Conservation (phyloP, 371 early-diverging fungal species). For the Mortierella sp. region DNA sequence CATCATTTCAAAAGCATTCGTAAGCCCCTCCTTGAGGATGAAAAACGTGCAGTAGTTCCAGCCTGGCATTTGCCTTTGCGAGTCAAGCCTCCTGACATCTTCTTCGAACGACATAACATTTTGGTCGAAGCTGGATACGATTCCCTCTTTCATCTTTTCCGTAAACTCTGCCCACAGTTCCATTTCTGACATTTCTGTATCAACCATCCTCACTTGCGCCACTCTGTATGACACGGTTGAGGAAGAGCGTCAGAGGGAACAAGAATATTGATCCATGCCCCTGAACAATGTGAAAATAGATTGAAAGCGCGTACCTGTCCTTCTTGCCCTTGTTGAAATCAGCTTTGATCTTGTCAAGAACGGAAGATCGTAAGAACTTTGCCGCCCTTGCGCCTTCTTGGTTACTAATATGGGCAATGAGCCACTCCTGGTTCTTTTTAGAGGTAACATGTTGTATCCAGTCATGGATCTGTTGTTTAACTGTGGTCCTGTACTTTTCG, state of each 20-base stretch:
- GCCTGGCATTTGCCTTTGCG: slow-evolving; percentile 93
- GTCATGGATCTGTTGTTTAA: slow-evolving; percentile 79
- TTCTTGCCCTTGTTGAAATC: slow-evolving; percentile 86
- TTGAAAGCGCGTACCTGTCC: slow-evolving; percentile 61
- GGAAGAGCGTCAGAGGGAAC: background rate
- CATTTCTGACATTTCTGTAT: slow-evolving; percentile 67
- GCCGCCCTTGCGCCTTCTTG: slow-evolving; percentile 68
- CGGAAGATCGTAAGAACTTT: slow-evolving; percentile 77
- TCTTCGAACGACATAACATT: slow-evolving; percentile 86
- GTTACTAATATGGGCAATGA: slow-evolving; percentile 85
- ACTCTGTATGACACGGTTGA: slow-evolving; percentile 56
- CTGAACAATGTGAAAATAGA: too few relatives aligned
- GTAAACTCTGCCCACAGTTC: slow-evolving; percentile 86
- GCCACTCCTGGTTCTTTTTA: slow-evolving; percentile 92
- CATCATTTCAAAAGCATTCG: slow-evolving; percentile 88
- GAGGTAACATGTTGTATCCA: slow-evolving; percentile 83
- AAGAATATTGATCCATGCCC: background rate
- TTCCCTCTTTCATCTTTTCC: slow-evolving; percentile 81
- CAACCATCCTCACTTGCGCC: slow-evolving; percentile 68
- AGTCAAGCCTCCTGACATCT: slow-evolving; percentile 88
- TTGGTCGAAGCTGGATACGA: slow-evolving; percentile 81
- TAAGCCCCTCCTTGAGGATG: slow-evolving; percentile 90
- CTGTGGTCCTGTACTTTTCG: slow-evolving; percentile 81
- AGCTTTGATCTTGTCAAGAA: slow-evolving; percentile 87
- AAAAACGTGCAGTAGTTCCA: slow-evolving; percentile 98